Evolutionary conservation across 2,329 filamentous ascomycete species (phyloP).

Genomic region (Colletotrichum sp.): DNA sequence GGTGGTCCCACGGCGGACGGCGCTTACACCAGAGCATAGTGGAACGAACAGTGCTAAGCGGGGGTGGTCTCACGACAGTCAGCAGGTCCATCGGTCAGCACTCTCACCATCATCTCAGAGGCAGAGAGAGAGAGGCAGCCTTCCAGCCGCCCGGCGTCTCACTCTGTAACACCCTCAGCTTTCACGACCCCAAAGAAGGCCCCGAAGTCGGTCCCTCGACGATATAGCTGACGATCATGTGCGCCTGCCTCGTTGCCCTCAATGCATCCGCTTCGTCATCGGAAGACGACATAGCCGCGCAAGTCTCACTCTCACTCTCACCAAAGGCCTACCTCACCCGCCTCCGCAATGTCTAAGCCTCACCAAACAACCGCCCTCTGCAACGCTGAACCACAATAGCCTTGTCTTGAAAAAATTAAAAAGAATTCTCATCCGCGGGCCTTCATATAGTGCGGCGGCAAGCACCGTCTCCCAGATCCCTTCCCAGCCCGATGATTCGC

Average conservation of each 20-base stretch:
- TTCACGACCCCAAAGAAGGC: background rate
- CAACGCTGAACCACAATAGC: background rate
- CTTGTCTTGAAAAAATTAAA: background rate
- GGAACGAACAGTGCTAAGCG: background rate
- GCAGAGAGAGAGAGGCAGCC: background rate
- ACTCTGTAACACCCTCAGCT: background rate
- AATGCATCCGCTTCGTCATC: background rate
- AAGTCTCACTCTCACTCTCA: background rate
- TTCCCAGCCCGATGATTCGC: background rate
- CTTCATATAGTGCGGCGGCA: background rate
- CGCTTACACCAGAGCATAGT: conserved; percentile 13
- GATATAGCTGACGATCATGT: background rate
- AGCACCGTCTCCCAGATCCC: background rate
- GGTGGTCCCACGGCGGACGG: background rate
- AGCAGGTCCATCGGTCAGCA: background rate
- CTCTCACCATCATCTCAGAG: background rate
- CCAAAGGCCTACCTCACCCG: background rate
- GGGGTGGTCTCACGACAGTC: background rate
- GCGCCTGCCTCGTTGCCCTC: background rate
- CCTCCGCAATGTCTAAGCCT: background rate
- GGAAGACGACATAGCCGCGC: background rate
- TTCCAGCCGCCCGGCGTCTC: conserved; percentile 2
- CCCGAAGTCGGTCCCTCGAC: conserved; percentile 11
- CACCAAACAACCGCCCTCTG: background rate
- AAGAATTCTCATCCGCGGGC: background rate